Evolutionary conservation across 2,329 filamentous ascomycete genomes (phyloP), one percentile per base, ranked within the genome.

Genomic region (Trichoderma sp.): DNA sequence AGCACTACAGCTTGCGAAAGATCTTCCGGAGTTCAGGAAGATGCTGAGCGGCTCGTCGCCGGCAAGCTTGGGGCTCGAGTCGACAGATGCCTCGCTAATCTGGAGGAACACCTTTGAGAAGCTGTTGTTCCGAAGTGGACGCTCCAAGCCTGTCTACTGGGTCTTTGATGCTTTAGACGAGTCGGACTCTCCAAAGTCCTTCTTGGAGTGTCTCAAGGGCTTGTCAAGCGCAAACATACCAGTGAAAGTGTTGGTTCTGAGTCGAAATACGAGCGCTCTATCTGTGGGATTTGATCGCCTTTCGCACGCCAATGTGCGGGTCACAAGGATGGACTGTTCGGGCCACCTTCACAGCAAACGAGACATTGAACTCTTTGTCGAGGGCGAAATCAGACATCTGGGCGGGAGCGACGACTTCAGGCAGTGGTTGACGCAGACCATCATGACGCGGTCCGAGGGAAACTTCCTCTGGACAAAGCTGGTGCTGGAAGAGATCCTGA

Each of bases 391-490:
- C n/a, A 55, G 14, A 9, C 30, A 41, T 24, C 30, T 55, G 0
- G 51, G 51, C 3, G 51, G 51, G 15, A 41, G 51, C 12, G 30
- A 41, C 10, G 7, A 3, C 6, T 55, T 55, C 17, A 55, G 10
- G 7, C 51, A 55, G 30, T 5, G 41, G 2, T 55, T 55, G 19
- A 15, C 14, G 4, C 19, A 55, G 19, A 55, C 12, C 19, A 55
- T 55, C 3, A 41, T 55, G 19, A 21, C 30, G 12, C 51, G 51
- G 1, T 21, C 51, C 1, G 34, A 55, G 30, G 51, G 51, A 7
- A 55, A 55, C 14, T 55, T 55, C 14, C 19, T 55, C n/a, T 55
- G 51, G 51, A 41, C 51, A 17, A 55, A 55, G 19, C 19, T 55
- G 30, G 51, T 55, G 1, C 34, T 55, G 3, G 51, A 55, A n/a